Evolutionary conservation across 257 asterid genomes (phyloP).

Genomic region (Nicotiana obtusifolia): DNA sequence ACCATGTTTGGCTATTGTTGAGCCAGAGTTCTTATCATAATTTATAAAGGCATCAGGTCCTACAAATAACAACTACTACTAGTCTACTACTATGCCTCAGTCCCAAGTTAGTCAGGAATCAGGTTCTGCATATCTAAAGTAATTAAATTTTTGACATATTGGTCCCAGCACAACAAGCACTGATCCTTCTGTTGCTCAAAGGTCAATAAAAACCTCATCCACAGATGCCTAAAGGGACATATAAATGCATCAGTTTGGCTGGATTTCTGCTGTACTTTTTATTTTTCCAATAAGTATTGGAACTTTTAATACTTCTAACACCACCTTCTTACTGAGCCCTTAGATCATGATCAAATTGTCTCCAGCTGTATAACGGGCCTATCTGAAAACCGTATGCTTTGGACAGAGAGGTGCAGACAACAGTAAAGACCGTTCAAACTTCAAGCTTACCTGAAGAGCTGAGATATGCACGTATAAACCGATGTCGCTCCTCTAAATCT

Average conservation of each 20-base stretch:
- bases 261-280: background rate
- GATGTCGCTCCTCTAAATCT: constrained; percentile 66
- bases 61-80: background rate
- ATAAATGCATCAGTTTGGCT: background rate
- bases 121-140: background rate
- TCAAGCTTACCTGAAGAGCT: constrained; percentile 51
- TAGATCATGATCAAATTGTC: background rate
- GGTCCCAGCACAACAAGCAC: background rate
- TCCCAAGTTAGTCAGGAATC: background rate
- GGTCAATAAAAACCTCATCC: background rate
- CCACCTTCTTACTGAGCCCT: background rate
- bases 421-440: background rate
- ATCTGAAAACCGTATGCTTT: background rate
- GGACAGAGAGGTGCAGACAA: constrained; percentile 14
- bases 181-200: background rate
- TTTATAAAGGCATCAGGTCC: no score
- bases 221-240: background rate
- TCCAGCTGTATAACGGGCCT: background rate
- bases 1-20: background rate
- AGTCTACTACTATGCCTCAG: background rate
- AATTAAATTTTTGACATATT: background rate
- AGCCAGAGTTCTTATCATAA: no score
- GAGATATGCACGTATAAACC: constrained; percentile 60
- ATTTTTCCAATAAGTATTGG: background rate
- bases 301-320: background rate